These are phyloP conservation scores for Penicillium crystallinum DNA, from an alignment of 495 filamentous ascomycete species.

Conservation along the genomic window DNA sequence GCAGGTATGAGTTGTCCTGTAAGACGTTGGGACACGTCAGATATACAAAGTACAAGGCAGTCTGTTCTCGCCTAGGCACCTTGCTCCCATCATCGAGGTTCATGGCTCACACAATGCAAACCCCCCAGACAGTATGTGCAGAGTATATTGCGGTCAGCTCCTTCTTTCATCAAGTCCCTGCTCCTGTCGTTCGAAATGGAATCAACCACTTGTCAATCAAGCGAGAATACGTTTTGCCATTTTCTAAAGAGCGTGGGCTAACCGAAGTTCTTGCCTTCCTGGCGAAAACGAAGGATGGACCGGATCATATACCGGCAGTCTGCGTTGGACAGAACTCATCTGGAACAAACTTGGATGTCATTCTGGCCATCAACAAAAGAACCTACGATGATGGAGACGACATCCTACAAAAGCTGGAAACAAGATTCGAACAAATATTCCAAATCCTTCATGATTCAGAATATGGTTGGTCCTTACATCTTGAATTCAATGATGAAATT, in stretches of 20 bases:
- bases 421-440: constrained; percentile 7
- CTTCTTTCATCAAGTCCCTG: background rate
- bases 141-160: constrained; percentile 2
- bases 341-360: constrained; percentile 2
- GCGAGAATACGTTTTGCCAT: constrained; percentile 8
- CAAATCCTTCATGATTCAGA: constrained; percentile 4
- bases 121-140: no score
- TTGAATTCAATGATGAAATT: no score
- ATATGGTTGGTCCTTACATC: constrained; percentile 12
- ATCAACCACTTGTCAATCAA: background rate
- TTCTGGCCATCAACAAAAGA: constrained; percentile 16
- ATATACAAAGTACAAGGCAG: no score
- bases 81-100: no score
- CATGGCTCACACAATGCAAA: no score
- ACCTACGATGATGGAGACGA: constrained; percentile 12
- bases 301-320: constrained; percentile 12
- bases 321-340: constrained; percentile 7
- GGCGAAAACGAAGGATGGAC: constrained; percentile 13
- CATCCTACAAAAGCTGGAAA: constrained; percentile 9
- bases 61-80: no score
- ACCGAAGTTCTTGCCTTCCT: constrained; percentile 11
- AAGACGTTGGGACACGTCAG: no score
- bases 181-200: background rate
- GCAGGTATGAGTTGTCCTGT: no score
- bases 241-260: constrained; percentile 8